Base-by-base conservation (phyloP, 352 stramenopile genomes). In the Phytophthora pini region DNA sequence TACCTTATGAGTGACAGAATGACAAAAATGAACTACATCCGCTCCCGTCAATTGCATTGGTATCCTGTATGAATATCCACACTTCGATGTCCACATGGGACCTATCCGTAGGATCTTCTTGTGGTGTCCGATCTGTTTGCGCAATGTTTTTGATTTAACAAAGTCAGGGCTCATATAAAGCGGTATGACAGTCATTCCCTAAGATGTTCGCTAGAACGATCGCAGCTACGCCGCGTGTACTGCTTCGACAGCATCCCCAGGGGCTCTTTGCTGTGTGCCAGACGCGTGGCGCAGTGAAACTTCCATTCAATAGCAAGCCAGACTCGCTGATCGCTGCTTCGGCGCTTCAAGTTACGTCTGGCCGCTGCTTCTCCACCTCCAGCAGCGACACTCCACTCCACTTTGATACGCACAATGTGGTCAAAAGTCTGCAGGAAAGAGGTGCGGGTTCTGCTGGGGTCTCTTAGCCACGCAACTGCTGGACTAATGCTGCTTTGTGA, bases 361-460 rank as follows among this genome's bases (percentile, higher is more conserved):
- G 46, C 39, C 67, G 67, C 54, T 60, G 40, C 36, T 76, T 74
- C 49, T 29, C 49, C 50, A 76, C 49, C 6, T 24, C 38, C 27
- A 62, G 9, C 22, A 60, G 38, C 36, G 55, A 79, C 11, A 59
- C 20, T 12, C 71, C 67, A 24, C 58, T 79, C 44, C 52, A 76
- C 32, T 77, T 77, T 48, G 70, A 77, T 47, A 77, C 87, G 50
- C 85, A 95, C 59, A 72, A 82, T n/a, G 87, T 95, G 24, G 86
- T 92, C 29, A 84, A 82, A 61, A 87, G 77, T 43, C 65, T 95
- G 24, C 82, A 92, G 51, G 79, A 84, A 8, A 77, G 88, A 80
- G 87, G 87, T 95, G n/a, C 5, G 53, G 54, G 12, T 6, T 38
- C 4, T 22, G 32, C 11, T 49, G 11, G 3, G 1, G 11, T 36